These are phyloP conservation scores for Pythium coloratum DNA, from an alignment of 352 stramenopile species.

Conservation along the genomic window DNA sequence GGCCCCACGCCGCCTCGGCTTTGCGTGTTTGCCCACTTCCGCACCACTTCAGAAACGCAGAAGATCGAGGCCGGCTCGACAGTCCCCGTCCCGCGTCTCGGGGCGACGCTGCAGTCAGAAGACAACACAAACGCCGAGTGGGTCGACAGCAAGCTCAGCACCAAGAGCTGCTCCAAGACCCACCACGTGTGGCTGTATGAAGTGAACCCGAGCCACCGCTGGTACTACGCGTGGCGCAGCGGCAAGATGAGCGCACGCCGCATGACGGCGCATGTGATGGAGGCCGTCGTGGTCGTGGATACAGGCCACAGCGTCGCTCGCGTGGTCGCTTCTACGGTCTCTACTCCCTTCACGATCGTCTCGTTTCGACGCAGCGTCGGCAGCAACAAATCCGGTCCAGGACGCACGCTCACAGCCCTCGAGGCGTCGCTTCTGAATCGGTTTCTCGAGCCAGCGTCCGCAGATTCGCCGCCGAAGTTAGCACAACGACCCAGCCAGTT, in stretches of 20 bases:
- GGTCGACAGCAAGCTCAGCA: background rate
- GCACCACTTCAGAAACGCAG: background rate
- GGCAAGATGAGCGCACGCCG: slow-evolving; percentile 13
- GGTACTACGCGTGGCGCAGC: slow-evolving; percentile 20
- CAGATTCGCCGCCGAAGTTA: background rate
- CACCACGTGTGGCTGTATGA: slow-evolving; percentile 1
- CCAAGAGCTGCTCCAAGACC: background rate
- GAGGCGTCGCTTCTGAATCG: background rate
- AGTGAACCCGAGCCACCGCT: slow-evolving; percentile 12
- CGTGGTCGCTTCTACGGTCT: background rate
- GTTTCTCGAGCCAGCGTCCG: background rate
- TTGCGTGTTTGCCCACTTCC: slow-evolving; percentile 2
- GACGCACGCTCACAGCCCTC: background rate
- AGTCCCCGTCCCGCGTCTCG: background rate
- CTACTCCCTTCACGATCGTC: slow-evolving; percentile 11
- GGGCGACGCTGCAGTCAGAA: slow-evolving; percentile 6
- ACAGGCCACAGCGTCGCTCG: background rate
- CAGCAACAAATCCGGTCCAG: background rate
- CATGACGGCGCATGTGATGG: slow-evolving; percentile 7
- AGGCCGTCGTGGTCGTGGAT: background rate
- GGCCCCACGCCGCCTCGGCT: background rate
- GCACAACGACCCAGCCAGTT: background rate
- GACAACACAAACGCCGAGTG: slow-evolving; percentile 11
- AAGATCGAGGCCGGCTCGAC: background rate
- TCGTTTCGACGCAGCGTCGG: slow-evolving; percentile 5